These are phyloP conservation scores for Tylopilus felleus DNA, from an alignment of 768 basidiomycete species.

Conservation along the genomic window DNA sequence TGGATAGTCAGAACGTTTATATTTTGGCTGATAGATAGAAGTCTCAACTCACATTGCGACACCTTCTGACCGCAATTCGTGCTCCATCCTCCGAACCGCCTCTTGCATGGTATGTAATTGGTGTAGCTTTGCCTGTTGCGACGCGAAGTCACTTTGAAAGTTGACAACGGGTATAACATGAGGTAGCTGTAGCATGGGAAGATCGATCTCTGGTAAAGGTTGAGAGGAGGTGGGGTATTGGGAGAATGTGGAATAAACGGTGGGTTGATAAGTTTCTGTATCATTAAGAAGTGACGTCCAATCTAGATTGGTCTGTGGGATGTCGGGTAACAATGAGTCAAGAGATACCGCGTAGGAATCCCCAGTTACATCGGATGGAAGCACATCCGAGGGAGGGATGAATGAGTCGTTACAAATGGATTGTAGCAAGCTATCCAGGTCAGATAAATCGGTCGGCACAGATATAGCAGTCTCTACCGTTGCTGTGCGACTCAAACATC, in stretches of 20 bases:
- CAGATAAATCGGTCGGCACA: background rate
- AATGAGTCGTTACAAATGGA: background rate
- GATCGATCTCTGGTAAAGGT: conserved; percentile 22
- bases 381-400: background rate
- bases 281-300: conserved; percentile 15
- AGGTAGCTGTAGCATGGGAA: conserved; percentile 26
- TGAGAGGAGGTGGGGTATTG: conserved; percentile 3
- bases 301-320: conserved; percentile 3
- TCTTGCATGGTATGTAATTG: conserved; percentile 32
- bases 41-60: conserved; percentile 7
- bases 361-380: background rate
- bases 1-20: background rate
- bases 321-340: background rate
- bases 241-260: background rate
- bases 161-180: background rate
- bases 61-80: conserved; percentile 29
- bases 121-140: conserved; percentile 16
- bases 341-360: background rate
- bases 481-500: background rate
- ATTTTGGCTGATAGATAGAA: no score
- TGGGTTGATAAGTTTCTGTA: background rate
- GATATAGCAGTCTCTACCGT: background rate
- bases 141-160: background rate
- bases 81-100: conserved; percentile 31
- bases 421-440: conserved; percentile 10